phyloP scores from a whole-genome alignment of 257 asterid species.

The Solanum verrucosum region DNA sequence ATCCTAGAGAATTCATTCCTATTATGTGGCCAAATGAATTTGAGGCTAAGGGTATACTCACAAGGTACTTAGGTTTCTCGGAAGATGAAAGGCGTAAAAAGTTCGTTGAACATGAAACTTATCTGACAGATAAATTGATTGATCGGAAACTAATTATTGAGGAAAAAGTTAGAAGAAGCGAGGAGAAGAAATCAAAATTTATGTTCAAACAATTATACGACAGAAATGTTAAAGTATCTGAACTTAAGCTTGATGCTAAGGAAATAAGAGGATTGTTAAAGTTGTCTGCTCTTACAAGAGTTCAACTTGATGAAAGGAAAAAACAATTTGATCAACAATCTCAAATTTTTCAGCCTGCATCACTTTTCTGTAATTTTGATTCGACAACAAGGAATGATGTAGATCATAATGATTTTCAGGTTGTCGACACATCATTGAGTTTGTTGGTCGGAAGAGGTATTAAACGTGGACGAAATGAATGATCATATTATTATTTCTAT shows the following conservation, averaged over 20 bases:
- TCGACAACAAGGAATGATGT: neutral
- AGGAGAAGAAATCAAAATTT: neutral
- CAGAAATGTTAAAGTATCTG: neutral
- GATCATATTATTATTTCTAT: neutral
- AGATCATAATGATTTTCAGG: neutral
- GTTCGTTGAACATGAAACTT: neutral
- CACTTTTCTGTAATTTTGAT: neutral
- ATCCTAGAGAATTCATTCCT: neutral
- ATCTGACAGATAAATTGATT: neutral
- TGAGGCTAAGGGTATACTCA: neutral
- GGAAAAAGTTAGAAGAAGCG: neutral
- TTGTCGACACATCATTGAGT: neutral
- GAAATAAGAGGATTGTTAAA: neutral
- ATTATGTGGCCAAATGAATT: neutral
- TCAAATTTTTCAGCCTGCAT: neutral
- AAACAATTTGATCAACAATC: neutral
- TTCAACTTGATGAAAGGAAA: neutral
- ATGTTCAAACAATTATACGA: neutral
- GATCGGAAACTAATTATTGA: neutral
- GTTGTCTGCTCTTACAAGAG: neutral
- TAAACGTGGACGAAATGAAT: neutral
- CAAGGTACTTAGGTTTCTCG: neutral
- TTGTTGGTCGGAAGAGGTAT: neutral
- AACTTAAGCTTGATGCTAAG: neutral
- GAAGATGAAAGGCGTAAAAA: neutral